Evolutionary conservation across 2,329 filamentous ascomycete species (phyloP), one percentile per base, ranked within the genome.

Genomic region (Ophiostoma sp.): DNA sequence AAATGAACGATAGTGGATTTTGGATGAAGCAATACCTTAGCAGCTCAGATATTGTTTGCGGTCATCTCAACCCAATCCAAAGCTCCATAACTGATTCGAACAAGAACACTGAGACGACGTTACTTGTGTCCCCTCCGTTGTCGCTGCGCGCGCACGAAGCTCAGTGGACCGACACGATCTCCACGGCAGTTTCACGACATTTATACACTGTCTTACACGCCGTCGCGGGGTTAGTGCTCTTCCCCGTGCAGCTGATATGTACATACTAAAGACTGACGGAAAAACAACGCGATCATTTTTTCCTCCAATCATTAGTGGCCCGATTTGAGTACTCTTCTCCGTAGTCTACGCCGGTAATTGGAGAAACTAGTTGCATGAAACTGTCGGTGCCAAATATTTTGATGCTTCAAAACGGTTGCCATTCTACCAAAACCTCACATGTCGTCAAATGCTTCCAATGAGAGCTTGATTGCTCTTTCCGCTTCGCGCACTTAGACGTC

Each of bases 261-360:
- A 31, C 3, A 13, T 62, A 35, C 52, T 27, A 31, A n/a, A 57
- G 11, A 35, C 11, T 33, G 27, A 62, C 57, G 57, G 57, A 33
- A 62, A 62, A 62, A 62, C 57, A 62, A 33, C 15, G 60, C 17
- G 15, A 20, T 23, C 44, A 44, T 67, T 62, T 70, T 71, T 72
- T 70, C 71, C 71, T 62, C 71, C 71, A 72, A 72, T 72, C n/a
- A 68, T 27, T 57, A 27, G n/a, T 10, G 11, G 52, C 23, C 52
- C 57, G 15, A 62, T 33, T 33, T 33, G 15, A 3, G 54, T 33
- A 60, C n/a, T 54, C 11, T 54, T 57, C 48, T 20, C 41, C 17
- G 23, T 20, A 48, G 41, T 48, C 6, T 54, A 36, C 39, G 33
- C 6, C 23, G 52, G 52, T n/a, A 57, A 62, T 62, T 62, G 57